Percentiles rank a stretch among this genome's conserved stretches.
Evolutionary conservation across 768 basidiomycete genomes (phyloP).

Genomic region (Dioszegia crocea): DNA sequence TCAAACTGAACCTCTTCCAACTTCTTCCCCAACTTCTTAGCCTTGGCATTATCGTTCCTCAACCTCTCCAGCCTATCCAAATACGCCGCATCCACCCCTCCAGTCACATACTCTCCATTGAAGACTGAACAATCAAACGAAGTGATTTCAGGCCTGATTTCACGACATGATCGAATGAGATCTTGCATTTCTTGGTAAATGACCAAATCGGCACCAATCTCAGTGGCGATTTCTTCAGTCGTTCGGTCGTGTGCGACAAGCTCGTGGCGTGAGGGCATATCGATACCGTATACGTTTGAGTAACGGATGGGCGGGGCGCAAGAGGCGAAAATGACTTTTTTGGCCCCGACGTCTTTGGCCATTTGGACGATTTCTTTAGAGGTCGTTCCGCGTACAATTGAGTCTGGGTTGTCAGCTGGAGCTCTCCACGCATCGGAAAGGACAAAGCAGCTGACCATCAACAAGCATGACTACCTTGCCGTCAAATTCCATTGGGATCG

Average conservation of each 20-base stretch:
- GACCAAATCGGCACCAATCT: constrained; percentile 90
- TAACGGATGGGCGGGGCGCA: constrained; percentile 93
- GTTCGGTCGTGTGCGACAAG: constrained; percentile 80
- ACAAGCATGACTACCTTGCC: constrained; percentile 90
- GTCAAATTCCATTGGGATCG: constrained; percentile 95
- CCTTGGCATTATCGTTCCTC: constrained; percentile 76
- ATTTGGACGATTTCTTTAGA: constrained; percentile 98
- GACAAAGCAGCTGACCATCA: constrained; percentile 63
- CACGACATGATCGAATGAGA: constrained; percentile 75
- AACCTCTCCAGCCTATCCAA: constrained; percentile 67
- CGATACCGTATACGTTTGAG: constrained; percentile 97
- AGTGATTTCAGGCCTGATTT: constrained; percentile 71
- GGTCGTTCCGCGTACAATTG: constrained; percentile 96
- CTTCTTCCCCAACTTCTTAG: constrained; percentile 51
- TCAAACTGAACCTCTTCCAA: constrained; percentile 34
- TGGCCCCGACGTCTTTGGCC: constrained; percentile 98
- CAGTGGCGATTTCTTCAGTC: constrained; percentile 64
- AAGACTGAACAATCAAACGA: constrained; percentile 96
- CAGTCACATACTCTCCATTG: constrained; percentile 93
- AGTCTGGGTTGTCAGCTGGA: constrained; percentile 60
- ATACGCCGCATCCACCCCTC: constrained; percentile 80
- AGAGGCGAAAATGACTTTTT: constrained; percentile 90
- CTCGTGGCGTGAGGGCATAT: constrained; percentile 95
- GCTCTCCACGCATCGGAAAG: neutral
- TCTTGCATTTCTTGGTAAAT: constrained; percentile 92